phyloP scores from a whole-genome alignment of 148 eudicot species.

The Spergularia marina region DNA sequence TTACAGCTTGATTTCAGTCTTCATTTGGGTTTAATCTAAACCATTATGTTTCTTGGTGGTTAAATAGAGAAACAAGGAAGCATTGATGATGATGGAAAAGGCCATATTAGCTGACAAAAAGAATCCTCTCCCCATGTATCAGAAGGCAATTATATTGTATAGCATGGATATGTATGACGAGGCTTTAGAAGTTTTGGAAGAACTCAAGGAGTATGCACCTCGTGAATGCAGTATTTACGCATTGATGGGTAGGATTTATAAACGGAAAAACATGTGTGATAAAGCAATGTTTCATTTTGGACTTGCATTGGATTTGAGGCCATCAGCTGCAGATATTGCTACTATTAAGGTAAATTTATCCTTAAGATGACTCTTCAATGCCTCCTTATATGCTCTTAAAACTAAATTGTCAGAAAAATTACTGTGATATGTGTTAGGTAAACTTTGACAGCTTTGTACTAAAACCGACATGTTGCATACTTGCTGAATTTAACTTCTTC shows the following conservation, averaged over 20 bases:
- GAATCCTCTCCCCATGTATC: slow-evolving; percentile 95
- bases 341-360: slow-evolving; percentile 64
- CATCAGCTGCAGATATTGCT: slow-evolving; percentile 97
- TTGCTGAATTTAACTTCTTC: too few species aligned
- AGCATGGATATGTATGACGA: slow-evolving; percentile 73
- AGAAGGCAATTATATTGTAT: slow-evolving; percentile 80
- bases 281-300: slow-evolving; percentile 98
- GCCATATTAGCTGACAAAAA: slow-evolving; percentile 85
- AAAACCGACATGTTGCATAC: too few species aligned
- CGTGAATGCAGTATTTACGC: slow-evolving; percentile 94
- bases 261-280: slow-evolving; percentile 68
- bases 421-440: too few species aligned
- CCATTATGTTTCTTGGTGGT: background rate
- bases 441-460: too few species aligned
- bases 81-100: slow-evolving; percentile 82
- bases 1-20: background rate
- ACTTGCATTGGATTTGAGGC: slow-evolving; percentile 91
- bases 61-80: slow-evolving; percentile 75
- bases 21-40: background rate
- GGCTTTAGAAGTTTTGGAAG: slow-evolving; percentile 86
- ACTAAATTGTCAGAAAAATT: too few species aligned
- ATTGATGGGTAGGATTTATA: slow-evolving; percentile 91
- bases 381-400: too few species aligned
- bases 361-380: background rate
- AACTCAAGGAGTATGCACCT: slow-evolving; percentile 92